A percentile compares a stretch with the other conserved stretches of the same genome.
Conservation (phyloP, 805 yeast species). For the Saturnispora hagleri region DNA sequence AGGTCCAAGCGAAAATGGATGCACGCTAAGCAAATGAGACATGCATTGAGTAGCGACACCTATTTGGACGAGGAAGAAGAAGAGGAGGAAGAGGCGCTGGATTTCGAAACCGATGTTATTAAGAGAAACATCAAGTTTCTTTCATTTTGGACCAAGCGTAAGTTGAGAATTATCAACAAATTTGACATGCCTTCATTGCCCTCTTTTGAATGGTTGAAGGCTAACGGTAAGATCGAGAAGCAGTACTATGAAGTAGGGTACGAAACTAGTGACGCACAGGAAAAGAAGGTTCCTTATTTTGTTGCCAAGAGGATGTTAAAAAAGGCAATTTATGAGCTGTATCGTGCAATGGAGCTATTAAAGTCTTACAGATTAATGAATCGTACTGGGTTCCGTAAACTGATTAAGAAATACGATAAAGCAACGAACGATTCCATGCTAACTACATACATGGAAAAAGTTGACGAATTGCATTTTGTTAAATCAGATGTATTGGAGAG, state of each 20-base stretch:
- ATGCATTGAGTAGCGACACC: constrained; percentile 7
- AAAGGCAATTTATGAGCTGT: constrained; percentile 60
- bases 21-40: constrained; percentile 9
- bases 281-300: constrained; percentile 40
- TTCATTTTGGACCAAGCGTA: constrained; percentile 19
- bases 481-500: constrained; percentile 61
- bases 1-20: constrained; percentile 16
- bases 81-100: constrained; percentile 7
- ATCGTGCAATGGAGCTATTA: constrained; percentile 61
- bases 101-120: constrained; percentile 8
- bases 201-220: constrained; percentile 26
- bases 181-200: constrained; percentile 37
- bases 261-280: constrained; percentile 15
- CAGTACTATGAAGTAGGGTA: constrained; percentile 29
- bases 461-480: constrained; percentile 49
- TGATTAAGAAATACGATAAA: constrained; percentile 87
- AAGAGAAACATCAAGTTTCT: constrained; percentile 14
- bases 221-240: constrained; percentile 24
- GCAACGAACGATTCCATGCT: constrained; percentile 39
- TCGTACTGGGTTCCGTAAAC: constrained; percentile 81
- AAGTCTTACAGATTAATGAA: constrained; percentile 68
- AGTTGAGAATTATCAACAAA: constrained; percentile 25
- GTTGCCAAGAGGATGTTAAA: constrained; percentile 62
- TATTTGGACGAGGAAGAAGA: constrained; percentile 11
- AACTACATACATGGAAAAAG: constrained; percentile 44